Percentiles rank a stretch among this genome's conserved stretches.
These are phyloP conservation scores for Trypanosoma rangeli DNA, from an alignment of 208 protist species.

Conservation along the genomic window DNA sequence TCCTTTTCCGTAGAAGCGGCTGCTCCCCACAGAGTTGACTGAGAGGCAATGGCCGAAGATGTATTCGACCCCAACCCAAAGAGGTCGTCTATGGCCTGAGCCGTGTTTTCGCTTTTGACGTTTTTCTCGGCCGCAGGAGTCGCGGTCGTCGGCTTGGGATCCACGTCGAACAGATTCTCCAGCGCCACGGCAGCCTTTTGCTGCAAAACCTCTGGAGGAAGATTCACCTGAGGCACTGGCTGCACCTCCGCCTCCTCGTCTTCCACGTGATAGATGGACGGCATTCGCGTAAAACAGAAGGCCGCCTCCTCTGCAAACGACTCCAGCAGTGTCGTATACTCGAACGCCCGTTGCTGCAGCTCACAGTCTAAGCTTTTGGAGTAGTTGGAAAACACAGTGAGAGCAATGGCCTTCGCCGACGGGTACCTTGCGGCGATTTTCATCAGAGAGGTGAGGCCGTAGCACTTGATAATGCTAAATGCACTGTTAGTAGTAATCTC, in stretches of 20 bases:
- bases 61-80: conserved; percentile 6
- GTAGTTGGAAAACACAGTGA: conserved; percentile 61
- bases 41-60: neutral
- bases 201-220: conserved; percentile 47
- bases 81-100: conserved; percentile 26
- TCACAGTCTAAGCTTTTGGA: conserved; percentile 89
- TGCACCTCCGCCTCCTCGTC: conserved; percentile 41
- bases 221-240: conserved; percentile 60
- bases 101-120: neutral
- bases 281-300: conserved; percentile 83
- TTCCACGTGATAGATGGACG: conserved; percentile 46
- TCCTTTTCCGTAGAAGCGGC: conserved; percentile 6
- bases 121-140: neutral
- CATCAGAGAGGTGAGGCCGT: conserved; percentile 93
- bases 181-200: conserved; percentile 53
- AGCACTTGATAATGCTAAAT: conserved; percentile 85
- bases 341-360: conserved; percentile 93
- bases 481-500: conserved; percentile 75
- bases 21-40: conserved; percentile 1
- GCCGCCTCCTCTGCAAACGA: conserved; percentile 74
- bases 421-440: conserved; percentile 92
- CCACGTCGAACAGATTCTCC: conserved; percentile 75
- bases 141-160: neutral
- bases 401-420: conserved; percentile 34
- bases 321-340: conserved; percentile 86